These are phyloP conservation scores for Pontederia crassipes DNA, from an alignment of 176 grass and related monocot genomes.

Conservation along the genomic window DNA sequence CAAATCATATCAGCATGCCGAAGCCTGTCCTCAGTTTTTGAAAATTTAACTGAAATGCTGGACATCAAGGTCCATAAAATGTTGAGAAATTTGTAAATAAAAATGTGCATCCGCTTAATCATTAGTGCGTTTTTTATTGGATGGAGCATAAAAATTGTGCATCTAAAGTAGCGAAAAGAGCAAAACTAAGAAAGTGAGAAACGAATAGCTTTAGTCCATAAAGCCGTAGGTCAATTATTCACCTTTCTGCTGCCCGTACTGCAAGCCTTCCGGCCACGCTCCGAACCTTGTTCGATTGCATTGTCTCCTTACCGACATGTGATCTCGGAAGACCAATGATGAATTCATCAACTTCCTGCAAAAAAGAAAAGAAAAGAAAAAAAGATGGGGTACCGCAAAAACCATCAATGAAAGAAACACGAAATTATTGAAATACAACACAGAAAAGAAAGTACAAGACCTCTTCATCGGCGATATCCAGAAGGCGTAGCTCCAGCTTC, in stretches of 20 bases:
- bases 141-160: too few species aligned
- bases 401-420: not conserved
- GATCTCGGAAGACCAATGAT: conserved; percentile 67
- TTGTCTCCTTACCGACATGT: conserved; percentile 45
- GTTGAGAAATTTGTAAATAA: too few species aligned
- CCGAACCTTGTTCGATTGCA: conserved; percentile 73
- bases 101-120: too few species aligned
- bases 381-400: not conserved
- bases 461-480: conserved; percentile 54
- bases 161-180: not conserved
- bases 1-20: too few species aligned
- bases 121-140: too few species aligned
- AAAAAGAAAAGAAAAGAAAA: not conserved
- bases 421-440: not conserved
- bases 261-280: conserved; percentile 59
- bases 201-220: not conserved
- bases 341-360: conserved; percentile 27
- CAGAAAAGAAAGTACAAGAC: conserved; percentile 16
- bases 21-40: too few species aligned
- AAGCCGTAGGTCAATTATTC: not conserved
- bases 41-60: too few species aligned
- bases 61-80: too few species aligned
- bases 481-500: conserved; percentile 61
- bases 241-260: conserved; percentile 65
- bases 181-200: not conserved